These are phyloP conservation scores for Fagopyrum esculentum DNA, from an alignment of 148 eudicot species.

Conservation along the genomic window DNA sequence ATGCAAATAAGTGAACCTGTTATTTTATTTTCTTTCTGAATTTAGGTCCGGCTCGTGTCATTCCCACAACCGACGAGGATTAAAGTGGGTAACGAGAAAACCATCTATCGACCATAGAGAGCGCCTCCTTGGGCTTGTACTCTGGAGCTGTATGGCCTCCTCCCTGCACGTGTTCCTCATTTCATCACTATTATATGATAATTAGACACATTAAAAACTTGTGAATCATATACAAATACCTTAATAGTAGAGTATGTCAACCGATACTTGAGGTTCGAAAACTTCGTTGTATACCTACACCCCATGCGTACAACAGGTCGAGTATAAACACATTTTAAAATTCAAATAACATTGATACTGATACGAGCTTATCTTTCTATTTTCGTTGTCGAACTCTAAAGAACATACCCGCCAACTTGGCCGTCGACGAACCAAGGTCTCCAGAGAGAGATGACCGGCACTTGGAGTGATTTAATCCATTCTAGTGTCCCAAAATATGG, in stretches of 20 bases:
- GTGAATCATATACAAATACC: neutral
- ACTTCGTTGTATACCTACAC: constrained; percentile 15
- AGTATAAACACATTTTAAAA: neutral
- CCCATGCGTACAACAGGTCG: neutral
- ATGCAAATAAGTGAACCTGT: too few species aligned
- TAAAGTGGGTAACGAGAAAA: constrained; percentile 8
- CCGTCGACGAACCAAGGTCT: constrained; percentile 18
- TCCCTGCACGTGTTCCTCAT: neutral
- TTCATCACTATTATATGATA: neutral
- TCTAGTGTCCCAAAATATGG: constrained; percentile 14
- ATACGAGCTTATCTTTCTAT: too few species aligned
- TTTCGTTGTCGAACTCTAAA: too few species aligned
- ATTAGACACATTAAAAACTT: neutral
- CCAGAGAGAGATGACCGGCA: neutral
- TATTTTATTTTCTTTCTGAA: too few species aligned
- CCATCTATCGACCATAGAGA: constrained; percentile 40
- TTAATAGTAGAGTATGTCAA: constrained; percentile 28
- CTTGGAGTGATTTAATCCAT: constrained; percentile 13
- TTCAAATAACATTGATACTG: too few species aligned
- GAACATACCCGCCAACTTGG: constrained; percentile 21
- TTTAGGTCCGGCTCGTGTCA: too few species aligned
- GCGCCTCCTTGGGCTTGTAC: constrained; percentile 32
- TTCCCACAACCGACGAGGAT: too few species aligned
- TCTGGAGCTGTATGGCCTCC: constrained; percentile 43
- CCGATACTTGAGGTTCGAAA: constrained; percentile 10